Base-by-base conservation (phyloP, 345 rosid species). In the Erodium maritimum region DNA sequence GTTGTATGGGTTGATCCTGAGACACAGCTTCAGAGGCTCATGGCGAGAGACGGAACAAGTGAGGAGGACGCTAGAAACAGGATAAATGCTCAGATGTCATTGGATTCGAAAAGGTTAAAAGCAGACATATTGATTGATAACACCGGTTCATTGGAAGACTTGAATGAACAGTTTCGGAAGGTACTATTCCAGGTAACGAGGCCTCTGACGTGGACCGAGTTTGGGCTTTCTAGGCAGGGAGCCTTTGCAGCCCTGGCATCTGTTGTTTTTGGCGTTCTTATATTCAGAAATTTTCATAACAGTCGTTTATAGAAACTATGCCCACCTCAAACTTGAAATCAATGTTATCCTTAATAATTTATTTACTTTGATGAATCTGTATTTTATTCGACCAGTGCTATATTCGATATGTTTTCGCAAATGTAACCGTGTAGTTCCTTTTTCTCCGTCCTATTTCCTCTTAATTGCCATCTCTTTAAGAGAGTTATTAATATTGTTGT, bases 101-200 rank as follows among this genome's bases (percentile, higher is more conserved):
- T 93, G 66, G 95, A 89, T 76, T 54, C 60, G 34, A 93, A 93
- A 61, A 75, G 77, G 58, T 65, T 50, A 62, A 78, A 73, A 69
- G 96, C 99, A 20, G 91, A 89, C 72, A 50, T 85, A n/a, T 88
- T 89, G 63, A 82, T 87, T 29, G 89, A 93, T 60, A 87, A 93
- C 62, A 77, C 66, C 21, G 97, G 97, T 9, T 64, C 85, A 21
- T 70, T 89, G 10, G 77, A 82, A 50, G 85, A 93, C 19, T 77
- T 93, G 67, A 69, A 82, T 34, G 82, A 77, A 61, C 78, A 76
- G 61, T 79, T 93, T 64, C 21, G 59, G 59, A 71, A 71, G 74
- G 84, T 74, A 56, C 67, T 89, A 65, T 65, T 34, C 3, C 76
- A 80, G 61, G 82, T 89, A 34, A 79, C 69, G 8, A 77, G 67